Conservation (phyloP, 2,329 filamentous ascomycete species). For the Penicillium sp. region DNA sequence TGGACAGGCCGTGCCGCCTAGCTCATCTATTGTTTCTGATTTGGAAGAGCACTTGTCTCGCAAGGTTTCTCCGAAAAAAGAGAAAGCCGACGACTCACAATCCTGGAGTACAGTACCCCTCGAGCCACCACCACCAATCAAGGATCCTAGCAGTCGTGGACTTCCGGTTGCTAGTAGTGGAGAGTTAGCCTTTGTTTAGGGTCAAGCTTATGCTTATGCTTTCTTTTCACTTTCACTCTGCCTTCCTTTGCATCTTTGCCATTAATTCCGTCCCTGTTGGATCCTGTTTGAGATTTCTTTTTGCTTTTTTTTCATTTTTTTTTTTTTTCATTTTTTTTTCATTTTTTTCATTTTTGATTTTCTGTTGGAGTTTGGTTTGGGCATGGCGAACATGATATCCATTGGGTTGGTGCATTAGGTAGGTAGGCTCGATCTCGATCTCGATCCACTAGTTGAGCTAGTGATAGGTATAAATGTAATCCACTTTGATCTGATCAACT, state of each 20-base stretch:
- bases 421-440: background rate
- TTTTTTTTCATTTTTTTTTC: background rate
- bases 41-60: constrained; percentile 28
- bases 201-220: background rate
- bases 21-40: constrained; percentile 29
- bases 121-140: constrained; percentile 21
- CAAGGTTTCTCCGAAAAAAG: constrained; percentile 17
- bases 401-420: constrained; percentile 25
- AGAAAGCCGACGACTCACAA: constrained; percentile 10
- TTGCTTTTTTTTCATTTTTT: background rate
- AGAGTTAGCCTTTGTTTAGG: constrained; percentile 30
- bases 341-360: background rate
- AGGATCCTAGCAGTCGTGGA: constrained; percentile 17
- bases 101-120: constrained; percentile 15
- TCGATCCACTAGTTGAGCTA: constrained; percentile 17
- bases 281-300: constrained; percentile 5
- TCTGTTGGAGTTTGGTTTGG: constrained; percentile 20
- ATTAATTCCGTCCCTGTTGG: background rate
- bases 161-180: constrained; percentile 29
- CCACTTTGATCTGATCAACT: background rate
- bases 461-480: constrained; percentile 8
- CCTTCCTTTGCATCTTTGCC: background rate
- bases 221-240: background rate
- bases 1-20: constrained; percentile 19
- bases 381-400: constrained; percentile 33